phyloP scores from a whole-genome alignment of 305 asterid genomes.

The Nicotiana rustica region DNA sequence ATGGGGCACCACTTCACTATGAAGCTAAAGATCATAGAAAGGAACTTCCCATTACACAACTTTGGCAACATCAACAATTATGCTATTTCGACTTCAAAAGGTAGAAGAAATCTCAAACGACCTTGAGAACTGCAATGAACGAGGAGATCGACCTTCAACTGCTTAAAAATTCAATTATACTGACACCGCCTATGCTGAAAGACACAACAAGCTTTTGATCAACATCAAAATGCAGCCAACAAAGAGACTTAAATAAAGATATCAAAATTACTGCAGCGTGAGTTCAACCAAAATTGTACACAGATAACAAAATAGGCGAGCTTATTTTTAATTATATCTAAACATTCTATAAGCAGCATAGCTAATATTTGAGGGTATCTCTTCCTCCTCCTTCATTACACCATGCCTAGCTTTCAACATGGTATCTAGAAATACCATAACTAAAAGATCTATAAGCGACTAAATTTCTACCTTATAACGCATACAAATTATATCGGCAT shows the following conservation, averaged over 20 bases:
- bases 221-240: background rate
- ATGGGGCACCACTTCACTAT: background rate
- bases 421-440: slow-evolving; percentile 38
- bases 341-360: slow-evolving; percentile 40
- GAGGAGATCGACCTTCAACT: background rate
- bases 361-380: slow-evolving; percentile 42
- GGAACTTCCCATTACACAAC: background rate
- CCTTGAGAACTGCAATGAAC: background rate
- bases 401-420: slow-evolving; percentile 44
- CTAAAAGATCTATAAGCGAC: slow-evolving; percentile 36
- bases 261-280: background rate
- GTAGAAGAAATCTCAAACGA: background rate
- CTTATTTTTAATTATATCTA: slow-evolving; percentile 43
- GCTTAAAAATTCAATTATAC: slow-evolving; percentile 2
- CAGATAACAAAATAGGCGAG: background rate
- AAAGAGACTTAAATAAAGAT: background rate
- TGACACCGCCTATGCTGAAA: background rate
- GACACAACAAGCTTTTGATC: background rate
- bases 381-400: slow-evolving; percentile 44
- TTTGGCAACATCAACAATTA: background rate
- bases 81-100: background rate
- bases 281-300: slow-evolving; percentile 22
- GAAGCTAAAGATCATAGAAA: background rate
- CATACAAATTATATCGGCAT: slow-evolving; percentile 11
- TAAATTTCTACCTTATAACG: slow-evolving; percentile 38